These are phyloP conservation scores for Chenopodium formosanum DNA, from an alignment of 148 eudicot species.

Conservation along the genomic window DNA sequence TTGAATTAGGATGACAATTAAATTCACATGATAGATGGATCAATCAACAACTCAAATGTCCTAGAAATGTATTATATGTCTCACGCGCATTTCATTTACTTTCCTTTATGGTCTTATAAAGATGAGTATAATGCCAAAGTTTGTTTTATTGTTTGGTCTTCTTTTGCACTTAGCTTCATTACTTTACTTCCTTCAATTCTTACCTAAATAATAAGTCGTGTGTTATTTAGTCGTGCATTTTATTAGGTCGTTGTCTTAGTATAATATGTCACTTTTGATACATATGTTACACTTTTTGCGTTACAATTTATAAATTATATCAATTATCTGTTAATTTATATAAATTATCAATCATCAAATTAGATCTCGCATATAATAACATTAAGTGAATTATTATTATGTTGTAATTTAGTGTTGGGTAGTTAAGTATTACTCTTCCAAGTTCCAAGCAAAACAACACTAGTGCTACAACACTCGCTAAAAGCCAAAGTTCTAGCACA, in stretches of 20 bases:
- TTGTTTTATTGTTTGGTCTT: neutral
- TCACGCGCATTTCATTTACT: conserved; percentile 11
- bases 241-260: neutral
- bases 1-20: conserved; percentile 20
- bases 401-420: too few relatives aligned
- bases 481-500: neutral
- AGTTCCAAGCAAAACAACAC: neutral
- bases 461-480: neutral
- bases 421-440: neutral
- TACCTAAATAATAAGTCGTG: neutral
- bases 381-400: too few relatives aligned
- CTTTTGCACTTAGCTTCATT: too few relatives aligned
- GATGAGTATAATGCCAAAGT: neutral
- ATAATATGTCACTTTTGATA: neutral
- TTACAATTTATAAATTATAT: too few relatives aligned
- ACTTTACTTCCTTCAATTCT: neutral
- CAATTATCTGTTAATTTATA: too few relatives aligned
- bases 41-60: neutral
- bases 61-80: neutral
- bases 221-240: too few relatives aligned
- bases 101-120: neutral
- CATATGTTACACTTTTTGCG: too few relatives aligned
- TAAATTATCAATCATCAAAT: too few relatives aligned
- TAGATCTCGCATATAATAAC: too few relatives aligned
- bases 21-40: conserved; percentile 1